A percentile compares a stretch with the other conserved stretches of the same genome.
Conservation (phyloP, 345 rosid species). For the Hypericum perforatum region DNA sequence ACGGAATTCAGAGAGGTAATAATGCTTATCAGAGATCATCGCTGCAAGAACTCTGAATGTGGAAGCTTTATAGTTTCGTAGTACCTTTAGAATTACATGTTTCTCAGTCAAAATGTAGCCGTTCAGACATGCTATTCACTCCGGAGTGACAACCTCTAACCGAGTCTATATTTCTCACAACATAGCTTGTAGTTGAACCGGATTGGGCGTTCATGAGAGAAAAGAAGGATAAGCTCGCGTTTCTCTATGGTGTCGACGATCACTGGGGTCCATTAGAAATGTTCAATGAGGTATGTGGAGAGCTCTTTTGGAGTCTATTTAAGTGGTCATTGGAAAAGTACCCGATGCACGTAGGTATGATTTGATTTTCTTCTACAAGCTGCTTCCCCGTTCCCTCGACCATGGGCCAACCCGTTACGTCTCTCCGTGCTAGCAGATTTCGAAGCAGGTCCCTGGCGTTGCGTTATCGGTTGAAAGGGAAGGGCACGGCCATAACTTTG, state of each 20-base stretch:
- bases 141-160: too few species aligned
- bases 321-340: not conserved
- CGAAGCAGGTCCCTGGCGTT: conserved; percentile 45
- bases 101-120: too few species aligned
- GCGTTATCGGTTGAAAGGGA: conserved; percentile 59
- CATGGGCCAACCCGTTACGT: not conserved
- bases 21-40: not conserved
- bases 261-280: conserved; percentile 82
- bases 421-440: conserved; percentile 32
- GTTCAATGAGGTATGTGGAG: conserved; percentile 53
- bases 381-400: too few species aligned
- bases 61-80: too few species aligned
- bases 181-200: conserved; percentile 54
- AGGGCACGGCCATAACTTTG: conserved; percentile 69
- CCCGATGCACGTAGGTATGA: not conserved
- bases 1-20: conserved; percentile 66
- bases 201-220: conserved; percentile 71
- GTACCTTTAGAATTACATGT: too few species aligned
- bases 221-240: conserved; percentile 43
- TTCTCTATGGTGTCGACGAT: conserved; percentile 65
- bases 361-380: too few species aligned
- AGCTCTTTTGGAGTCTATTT: not conserved
- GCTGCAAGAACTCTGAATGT: too few species aligned
- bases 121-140: too few species aligned
- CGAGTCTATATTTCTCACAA: too few species aligned